Evolutionary conservation across 345 rosid species (phyloP).

Genomic region (Eucalyptus viminalis): DNA sequence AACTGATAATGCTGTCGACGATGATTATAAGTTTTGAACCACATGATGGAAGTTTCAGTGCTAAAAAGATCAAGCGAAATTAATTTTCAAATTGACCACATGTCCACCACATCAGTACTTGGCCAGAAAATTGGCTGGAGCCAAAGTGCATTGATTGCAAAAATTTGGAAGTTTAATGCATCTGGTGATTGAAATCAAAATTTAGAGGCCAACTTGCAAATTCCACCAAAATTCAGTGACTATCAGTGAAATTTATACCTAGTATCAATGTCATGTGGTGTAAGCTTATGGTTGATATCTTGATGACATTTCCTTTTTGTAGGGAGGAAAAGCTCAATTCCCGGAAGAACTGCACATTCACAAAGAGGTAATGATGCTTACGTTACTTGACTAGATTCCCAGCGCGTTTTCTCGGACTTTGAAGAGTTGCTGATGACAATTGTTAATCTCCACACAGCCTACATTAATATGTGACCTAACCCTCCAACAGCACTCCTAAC

Average conservation of each 20-base stretch:
- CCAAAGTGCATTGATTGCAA: background rate
- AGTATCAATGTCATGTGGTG: background rate
- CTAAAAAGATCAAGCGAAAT: background rate
- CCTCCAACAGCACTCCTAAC: background rate
- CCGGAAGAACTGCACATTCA: conserved; percentile 46
- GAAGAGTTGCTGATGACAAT: background rate
- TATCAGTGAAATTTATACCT: background rate
- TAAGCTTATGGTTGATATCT: background rate
- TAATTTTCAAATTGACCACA: background rate
- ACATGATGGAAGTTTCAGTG: background rate
- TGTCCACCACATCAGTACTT: background rate
- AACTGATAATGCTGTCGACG: background rate
- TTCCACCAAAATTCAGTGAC: background rate
- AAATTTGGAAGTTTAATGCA: background rate
- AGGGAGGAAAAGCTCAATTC: conserved; percentile 77
- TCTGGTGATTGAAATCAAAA: background rate
- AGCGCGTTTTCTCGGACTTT: background rate
- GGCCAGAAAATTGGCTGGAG: background rate
- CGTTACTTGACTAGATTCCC: background rate
- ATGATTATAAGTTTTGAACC: background rate
- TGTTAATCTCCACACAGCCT: background rate
- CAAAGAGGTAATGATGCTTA: conserved; percentile 25
- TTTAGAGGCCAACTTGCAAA: background rate
- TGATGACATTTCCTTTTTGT: background rate
- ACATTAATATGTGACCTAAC: background rate